Evolutionary conservation across 768 basidiomycete species (phyloP).

Genomic region (Auriscalpium orientale): DNA sequence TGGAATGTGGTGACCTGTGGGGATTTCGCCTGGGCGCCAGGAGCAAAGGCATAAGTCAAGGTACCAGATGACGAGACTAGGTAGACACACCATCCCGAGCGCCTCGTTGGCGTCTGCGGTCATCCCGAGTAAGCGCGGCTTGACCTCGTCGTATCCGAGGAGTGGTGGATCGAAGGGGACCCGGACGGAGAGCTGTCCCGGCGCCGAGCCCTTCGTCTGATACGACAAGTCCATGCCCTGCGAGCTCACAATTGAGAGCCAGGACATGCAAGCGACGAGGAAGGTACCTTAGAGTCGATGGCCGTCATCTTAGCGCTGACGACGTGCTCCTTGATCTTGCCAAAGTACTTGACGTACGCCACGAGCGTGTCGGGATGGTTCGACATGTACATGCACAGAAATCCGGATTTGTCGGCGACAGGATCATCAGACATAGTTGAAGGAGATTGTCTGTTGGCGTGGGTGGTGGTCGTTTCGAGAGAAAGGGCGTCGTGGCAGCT

Average conservation of each 20-base stretch:
- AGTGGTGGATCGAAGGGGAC: constrained; percentile 68
- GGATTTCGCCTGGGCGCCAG: constrained; percentile 19
- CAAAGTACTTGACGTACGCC: constrained; percentile 74
- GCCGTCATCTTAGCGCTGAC: constrained; percentile 61
- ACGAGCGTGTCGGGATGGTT: constrained; percentile 79
- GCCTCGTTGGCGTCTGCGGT: constrained; percentile 73
- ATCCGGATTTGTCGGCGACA: constrained; percentile 67
- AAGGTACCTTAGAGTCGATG: constrained; percentile 56
- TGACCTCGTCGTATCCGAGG: constrained; percentile 71
- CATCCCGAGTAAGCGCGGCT: constrained; percentile 73
- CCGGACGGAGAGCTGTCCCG: constrained; percentile 37
- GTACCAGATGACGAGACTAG: neutral
- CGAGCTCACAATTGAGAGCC: neutral
- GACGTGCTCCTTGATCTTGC: constrained; percentile 50
- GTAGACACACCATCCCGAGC: constrained; percentile 60
- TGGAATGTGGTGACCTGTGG: constrained; percentile 56
- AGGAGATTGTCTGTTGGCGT: no score
- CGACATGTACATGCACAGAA: constrained; percentile 81
- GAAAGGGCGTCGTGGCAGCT: no score
- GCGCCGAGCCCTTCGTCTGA: constrained; percentile 37
- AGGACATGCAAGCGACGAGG: neutral
- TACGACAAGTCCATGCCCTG: constrained; percentile 70
- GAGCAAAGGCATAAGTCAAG: neutral
- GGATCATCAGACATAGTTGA: constrained; percentile 49
- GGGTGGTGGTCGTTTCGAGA: no score